Conservation (phyloP, 306 rosid genomes). For the Cicer cuneatum region DNA sequence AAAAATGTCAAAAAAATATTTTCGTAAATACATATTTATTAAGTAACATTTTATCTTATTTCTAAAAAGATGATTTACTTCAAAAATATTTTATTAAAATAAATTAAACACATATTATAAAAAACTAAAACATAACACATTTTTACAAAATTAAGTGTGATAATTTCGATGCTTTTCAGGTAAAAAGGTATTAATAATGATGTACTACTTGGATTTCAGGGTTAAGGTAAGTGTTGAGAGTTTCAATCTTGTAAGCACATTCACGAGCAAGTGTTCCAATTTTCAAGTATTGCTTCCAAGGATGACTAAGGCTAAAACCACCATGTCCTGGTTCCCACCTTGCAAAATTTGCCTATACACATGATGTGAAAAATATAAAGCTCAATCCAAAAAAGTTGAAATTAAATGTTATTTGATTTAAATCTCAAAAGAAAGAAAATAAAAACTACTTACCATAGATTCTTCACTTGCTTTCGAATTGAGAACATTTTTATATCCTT, state of each 20-base stretch:
- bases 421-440: background rate
- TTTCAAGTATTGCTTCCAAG: conserved; percentile 89
- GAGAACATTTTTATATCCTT: conserved; percentile 73
- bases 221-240: conserved; percentile 58
- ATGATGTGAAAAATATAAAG: background rate
- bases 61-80: no score
- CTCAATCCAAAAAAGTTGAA: background rate
- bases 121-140: no score
- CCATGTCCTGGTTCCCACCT: conserved; percentile 98
- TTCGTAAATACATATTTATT: no score
- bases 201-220: conserved; percentile 60
- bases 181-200: conserved; percentile 6
- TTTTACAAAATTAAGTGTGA: no score
- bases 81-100: no score
- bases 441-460: conserved; percentile 54
- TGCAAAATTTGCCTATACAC: conserved; percentile 76
- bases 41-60: no score
- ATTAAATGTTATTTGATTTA: background rate
- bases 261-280: conserved; percentile 70
- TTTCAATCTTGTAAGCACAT: conserved; percentile 83
- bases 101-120: no score
- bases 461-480: conserved; percentile 76
- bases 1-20: no score
- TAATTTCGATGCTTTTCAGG: background rate
- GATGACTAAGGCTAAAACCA: conserved; percentile 69